Conservation (phyloP, 306 rosid species). For the Vigna angularis region DNA sequence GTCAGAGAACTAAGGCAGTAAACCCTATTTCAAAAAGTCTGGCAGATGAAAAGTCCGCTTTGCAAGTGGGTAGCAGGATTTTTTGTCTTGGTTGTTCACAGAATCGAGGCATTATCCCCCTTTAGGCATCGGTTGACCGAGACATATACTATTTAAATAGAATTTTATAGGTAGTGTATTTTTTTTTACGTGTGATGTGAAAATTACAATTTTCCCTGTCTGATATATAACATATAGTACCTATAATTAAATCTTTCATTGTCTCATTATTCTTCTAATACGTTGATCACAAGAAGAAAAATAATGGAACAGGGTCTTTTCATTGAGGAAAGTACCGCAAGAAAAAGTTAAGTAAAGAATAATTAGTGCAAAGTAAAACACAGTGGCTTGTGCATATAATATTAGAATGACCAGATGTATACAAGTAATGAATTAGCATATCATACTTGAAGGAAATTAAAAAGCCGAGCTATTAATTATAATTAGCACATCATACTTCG, state of each 20-base stretch:
- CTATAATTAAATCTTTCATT: not conserved
- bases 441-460: not conserved
- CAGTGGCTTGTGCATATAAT: too few species aligned
- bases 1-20: too few species aligned
- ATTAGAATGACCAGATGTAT: not conserved
- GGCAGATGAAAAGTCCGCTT: too few species aligned
- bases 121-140: too few species aligned
- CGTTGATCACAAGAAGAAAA: not conserved
- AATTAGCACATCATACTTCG: not conserved
- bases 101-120: too few species aligned
- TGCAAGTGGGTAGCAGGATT: too few species aligned
- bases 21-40: too few species aligned
- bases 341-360: not conserved
- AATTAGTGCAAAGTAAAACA: not conserved
- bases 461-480: not conserved
- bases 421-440: constrained; percentile 19
- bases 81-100: too few species aligned
- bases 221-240: not conserved
- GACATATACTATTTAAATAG: too few species aligned
- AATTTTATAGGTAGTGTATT: too few species aligned
- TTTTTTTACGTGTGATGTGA: too few species aligned
- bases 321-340: not conserved
- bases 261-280: not conserved
- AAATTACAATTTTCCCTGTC: not conserved
- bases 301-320: not conserved